Conservation (phyloP, 2,329 filamentous ascomycete species). For the Ophiostoma ulmi region DNA sequence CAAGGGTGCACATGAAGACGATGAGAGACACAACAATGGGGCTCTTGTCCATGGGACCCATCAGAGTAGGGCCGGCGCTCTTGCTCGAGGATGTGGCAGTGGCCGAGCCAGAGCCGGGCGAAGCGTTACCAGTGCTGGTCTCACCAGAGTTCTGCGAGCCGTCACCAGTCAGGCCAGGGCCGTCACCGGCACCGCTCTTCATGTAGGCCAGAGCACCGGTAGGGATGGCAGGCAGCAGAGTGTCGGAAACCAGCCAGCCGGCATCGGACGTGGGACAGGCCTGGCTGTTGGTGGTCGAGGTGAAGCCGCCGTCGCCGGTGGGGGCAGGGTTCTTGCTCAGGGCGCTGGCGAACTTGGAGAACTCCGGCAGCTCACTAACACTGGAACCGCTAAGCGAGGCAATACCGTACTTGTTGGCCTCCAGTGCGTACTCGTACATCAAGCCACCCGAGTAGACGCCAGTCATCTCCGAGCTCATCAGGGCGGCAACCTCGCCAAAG, state of each 20-base stretch:
- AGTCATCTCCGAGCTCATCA: constrained; percentile 83
- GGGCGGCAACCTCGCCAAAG: constrained; percentile 71
- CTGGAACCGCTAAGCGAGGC: constrained; percentile 57
- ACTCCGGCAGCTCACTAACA: constrained; percentile 59
- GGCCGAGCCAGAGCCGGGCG: constrained; percentile 38
- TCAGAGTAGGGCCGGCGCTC: constrained; percentile 32
- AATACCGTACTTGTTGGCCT: constrained; percentile 74
- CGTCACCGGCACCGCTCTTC: constrained; percentile 48
- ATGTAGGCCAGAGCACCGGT: constrained; percentile 49
- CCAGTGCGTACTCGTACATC: constrained; percentile 88
- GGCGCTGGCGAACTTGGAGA: constrained; percentile 48
- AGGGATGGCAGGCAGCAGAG: constrained; percentile 49
- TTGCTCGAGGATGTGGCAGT: constrained; percentile 34
- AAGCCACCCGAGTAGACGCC: constrained; percentile 89
- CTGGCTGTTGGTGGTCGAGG: constrained; percentile 43
- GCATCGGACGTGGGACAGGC: constrained; percentile 47
- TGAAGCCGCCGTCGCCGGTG: constrained; percentile 47
- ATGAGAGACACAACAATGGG: constrained; percentile 36
- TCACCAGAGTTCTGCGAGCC: constrained; percentile 51
- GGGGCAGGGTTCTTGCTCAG: constrained; percentile 48
- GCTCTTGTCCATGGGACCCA: constrained; percentile 36
- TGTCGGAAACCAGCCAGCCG: constrained; percentile 49
- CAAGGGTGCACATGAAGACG: constrained; percentile 36
- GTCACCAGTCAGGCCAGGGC: constrained; percentile 48
- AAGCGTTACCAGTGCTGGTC: constrained; percentile 42